These are phyloP conservation scores for Paecilomyces niveus DNA, from an alignment of 2,329 filamentous ascomycete genomes.

Conservation along the genomic window DNA sequence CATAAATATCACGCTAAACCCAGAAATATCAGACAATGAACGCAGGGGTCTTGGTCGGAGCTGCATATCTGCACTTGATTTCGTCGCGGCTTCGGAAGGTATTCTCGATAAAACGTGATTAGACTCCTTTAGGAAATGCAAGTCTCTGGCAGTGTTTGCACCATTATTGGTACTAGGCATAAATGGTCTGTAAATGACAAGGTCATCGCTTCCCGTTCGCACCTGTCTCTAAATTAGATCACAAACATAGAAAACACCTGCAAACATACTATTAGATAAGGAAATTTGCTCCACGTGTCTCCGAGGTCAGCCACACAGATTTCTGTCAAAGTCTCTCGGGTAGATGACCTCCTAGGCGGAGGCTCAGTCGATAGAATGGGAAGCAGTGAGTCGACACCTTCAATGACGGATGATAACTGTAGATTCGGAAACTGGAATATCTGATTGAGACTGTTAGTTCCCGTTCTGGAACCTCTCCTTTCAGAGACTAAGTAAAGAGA, in stretches of 20 bases:
- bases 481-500: neutral
- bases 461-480: neutral
- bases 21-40: conserved; percentile 49
- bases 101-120: conserved; percentile 61
- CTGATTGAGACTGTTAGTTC: conserved; percentile 35
- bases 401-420: conserved; percentile 64
- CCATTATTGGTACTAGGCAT: conserved; percentile 27
- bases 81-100: conserved; percentile 45
- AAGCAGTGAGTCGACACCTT: conserved; percentile 71
- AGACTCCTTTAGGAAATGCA: conserved; percentile 70
- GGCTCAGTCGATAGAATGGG: conserved; percentile 68
- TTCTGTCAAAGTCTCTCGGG: conserved; percentile 68
- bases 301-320: conserved; percentile 80
- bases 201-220: conserved; percentile 71
- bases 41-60: conserved; percentile 39
- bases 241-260: neutral
- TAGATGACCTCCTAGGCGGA: conserved; percentile 60
- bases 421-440: conserved; percentile 72
- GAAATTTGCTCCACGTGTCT: conserved; percentile 60
- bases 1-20: conserved; percentile 76
- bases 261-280: conserved; percentile 69
- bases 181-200: conserved; percentile 82
- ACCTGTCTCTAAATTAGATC: conserved; percentile 43
- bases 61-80: conserved; percentile 14
- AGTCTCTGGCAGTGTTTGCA: conserved; percentile 18